Evolutionary conservation across 257 asterid species (phyloP).

Genomic region (Gentiana straminea): DNA sequence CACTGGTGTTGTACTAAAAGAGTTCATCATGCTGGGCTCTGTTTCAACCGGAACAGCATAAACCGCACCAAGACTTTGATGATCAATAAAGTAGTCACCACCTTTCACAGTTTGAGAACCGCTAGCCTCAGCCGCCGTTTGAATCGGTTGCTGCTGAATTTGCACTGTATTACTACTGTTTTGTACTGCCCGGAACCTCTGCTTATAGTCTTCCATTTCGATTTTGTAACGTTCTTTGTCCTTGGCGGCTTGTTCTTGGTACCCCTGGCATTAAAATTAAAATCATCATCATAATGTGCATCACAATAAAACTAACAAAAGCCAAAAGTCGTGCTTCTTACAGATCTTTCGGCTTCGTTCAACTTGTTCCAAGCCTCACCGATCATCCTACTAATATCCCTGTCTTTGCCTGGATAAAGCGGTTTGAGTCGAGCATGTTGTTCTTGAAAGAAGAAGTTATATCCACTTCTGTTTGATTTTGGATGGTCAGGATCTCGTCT

Average conservation of each 20-base stretch:
- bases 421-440: slow-evolving; percentile 74
- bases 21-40: slow-evolving; percentile 6
- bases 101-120: slow-evolving; percentile 16
- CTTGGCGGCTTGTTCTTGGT: slow-evolving; percentile 58
- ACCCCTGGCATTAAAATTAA: slow-evolving; percentile 30
- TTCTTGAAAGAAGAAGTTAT: slow-evolving; percentile 85
- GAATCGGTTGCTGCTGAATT: slow-evolving; percentile 18
- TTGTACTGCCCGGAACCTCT: slow-evolving; percentile 36
- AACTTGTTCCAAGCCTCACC: slow-evolving; percentile 85
- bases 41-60: slow-evolving; percentile 10
- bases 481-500: slow-evolving; percentile 86
- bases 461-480: slow-evolving; percentile 83
- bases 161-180: slow-evolving; percentile 8
- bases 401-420: slow-evolving; percentile 51
- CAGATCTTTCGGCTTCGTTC: slow-evolving; percentile 51
- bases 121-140: slow-evolving; percentile 21
- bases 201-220: slow-evolving; percentile 62
- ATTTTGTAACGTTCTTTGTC: slow-evolving; percentile 74
- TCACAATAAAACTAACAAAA: background rate
- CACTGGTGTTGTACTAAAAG: background rate
- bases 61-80: background rate
- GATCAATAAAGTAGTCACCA: background rate
- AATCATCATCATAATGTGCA: background rate
- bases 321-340: slow-evolving; percentile 17
- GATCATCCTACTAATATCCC: slow-evolving; percentile 76